These are phyloP conservation scores for Gomphus sp. DNA, from an alignment of 1,284 basidiomycete species.

Conservation along the genomic window DNA sequence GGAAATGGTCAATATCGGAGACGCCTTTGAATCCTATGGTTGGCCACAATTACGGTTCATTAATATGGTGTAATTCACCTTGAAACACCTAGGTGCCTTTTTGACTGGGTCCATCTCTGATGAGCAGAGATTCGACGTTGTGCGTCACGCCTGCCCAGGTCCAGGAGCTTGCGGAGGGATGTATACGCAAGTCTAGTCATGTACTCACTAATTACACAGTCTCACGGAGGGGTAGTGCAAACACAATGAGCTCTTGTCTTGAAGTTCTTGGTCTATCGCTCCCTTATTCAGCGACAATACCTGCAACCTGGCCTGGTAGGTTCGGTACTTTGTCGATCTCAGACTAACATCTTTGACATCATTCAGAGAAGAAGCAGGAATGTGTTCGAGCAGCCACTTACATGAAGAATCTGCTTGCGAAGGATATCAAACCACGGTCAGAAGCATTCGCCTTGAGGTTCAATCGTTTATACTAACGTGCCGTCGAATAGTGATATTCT, in stretches of 20 bases:
- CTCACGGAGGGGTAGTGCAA: constrained; percentile 38
- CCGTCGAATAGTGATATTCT: constrained; percentile 64
- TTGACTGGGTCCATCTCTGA: constrained; percentile 66
- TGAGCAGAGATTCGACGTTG: constrained; percentile 71
- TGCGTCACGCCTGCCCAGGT: constrained; percentile 77
- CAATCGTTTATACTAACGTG: background rate
- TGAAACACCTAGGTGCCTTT: constrained; percentile 45
- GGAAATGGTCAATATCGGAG: constrained; percentile 73
- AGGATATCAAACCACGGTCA: constrained; percentile 80
- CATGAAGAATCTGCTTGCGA: constrained; percentile 73
- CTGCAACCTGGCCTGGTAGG: constrained; percentile 66
- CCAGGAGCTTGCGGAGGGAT: constrained; percentile 75
- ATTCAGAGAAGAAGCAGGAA: constrained; percentile 72
- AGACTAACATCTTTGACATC: background rate
- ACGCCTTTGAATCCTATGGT: constrained; percentile 80
- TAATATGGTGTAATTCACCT: background rate
- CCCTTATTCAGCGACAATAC: constrained; percentile 81
- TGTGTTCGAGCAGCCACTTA: constrained; percentile 78
- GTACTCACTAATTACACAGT: background rate
- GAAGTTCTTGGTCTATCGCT: constrained; percentile 91
- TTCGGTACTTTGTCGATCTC: background rate
- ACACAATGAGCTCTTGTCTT: constrained; percentile 84
- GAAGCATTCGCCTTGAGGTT: constrained; percentile 16
- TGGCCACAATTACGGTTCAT: background rate
- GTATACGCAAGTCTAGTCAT: constrained; percentile 50